Evolutionary conservation across 2,329 filamentous ascomycete genomes (phyloP).

Genomic region (Colletotrichum ledebouriae): DNA sequence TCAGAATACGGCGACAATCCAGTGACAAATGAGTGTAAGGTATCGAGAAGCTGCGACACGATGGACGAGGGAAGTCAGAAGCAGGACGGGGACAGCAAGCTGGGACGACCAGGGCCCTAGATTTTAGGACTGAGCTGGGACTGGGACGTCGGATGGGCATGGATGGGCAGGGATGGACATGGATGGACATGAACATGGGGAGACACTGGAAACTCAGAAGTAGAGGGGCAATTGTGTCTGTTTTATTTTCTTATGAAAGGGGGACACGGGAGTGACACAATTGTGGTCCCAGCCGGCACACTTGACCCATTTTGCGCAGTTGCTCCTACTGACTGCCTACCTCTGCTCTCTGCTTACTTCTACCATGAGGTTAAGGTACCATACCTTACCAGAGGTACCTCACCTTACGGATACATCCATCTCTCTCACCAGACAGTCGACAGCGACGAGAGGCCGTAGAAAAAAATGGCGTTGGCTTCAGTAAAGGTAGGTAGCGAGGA

Average conservation of each 20-base stretch:
- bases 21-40: slow-evolving; percentile 36
- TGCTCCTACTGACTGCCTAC: not conserved
- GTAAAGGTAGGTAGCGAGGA: not conserved
- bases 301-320: slow-evolving; percentile 22
- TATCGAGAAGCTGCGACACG: slow-evolving; percentile 32
- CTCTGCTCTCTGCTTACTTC: no score
- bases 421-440: not conserved
- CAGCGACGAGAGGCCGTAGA: no score
- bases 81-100: slow-evolving; percentile 6
- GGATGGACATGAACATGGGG: slow-evolving; percentile 30
- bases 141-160: slow-evolving; percentile 14
- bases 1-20: slow-evolving; percentile 36
- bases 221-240: slow-evolving; percentile 33
- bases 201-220: not conserved
- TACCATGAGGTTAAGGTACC: no score
- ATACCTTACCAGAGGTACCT: no score
- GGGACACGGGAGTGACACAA: slow-evolving; percentile 41
- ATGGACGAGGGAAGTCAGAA: slow-evolving; percentile 20
- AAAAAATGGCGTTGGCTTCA: slow-evolving; percentile 20
- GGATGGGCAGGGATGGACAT: slow-evolving; percentile 23
- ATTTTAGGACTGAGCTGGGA: slow-evolving; percentile 19
- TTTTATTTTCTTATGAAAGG: slow-evolving; percentile 43
- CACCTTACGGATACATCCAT: no score
- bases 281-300: slow-evolving; percentile 36
- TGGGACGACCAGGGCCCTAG: slow-evolving; percentile 34